Conservation (phyloP, 441 rosid genomes). For the Erodium trifolium region DNA sequence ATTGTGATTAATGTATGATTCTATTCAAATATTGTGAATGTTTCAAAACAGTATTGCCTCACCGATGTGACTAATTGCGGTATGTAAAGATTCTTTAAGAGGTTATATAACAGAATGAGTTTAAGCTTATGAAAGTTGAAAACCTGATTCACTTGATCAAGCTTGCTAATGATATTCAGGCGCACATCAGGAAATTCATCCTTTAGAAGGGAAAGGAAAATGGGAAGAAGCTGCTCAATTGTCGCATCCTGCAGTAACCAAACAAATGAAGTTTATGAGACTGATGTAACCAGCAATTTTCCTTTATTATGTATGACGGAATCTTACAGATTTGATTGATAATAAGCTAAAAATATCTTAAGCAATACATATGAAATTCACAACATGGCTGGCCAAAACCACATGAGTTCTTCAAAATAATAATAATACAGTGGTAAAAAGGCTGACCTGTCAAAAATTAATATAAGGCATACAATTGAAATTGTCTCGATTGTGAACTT, state of each 20-base stretch:
- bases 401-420: too few relatives aligned
- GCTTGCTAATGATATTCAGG: conserved; percentile 46
- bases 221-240: conserved; percentile 87
- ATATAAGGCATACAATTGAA: neutral
- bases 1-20: neutral
- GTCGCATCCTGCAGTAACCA: conserved; percentile 71
- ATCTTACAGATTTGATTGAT: too few relatives aligned
- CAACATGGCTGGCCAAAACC: too few relatives aligned
- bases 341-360: neutral
- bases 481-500: neutral
- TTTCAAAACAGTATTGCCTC: neutral
- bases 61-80: neutral
- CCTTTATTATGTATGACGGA: neutral
- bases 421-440: too few relatives aligned
- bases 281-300: neutral
- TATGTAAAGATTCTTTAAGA: neutral
- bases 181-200: conserved; percentile 85
- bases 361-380: neutral
- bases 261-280: conserved; percentile 4
- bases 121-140: conserved; percentile 9
- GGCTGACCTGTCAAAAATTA: too few relatives aligned
- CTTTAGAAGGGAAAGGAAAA: conserved; percentile 84
- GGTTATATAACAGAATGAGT: neutral
- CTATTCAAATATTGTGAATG: neutral
- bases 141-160: conserved; percentile 98